Evolutionary conservation across 768 basidiomycete species (phyloP), one percentile per base, ranked within the genome.

Genomic region (Phanerodontia chrysosporium): DNA sequence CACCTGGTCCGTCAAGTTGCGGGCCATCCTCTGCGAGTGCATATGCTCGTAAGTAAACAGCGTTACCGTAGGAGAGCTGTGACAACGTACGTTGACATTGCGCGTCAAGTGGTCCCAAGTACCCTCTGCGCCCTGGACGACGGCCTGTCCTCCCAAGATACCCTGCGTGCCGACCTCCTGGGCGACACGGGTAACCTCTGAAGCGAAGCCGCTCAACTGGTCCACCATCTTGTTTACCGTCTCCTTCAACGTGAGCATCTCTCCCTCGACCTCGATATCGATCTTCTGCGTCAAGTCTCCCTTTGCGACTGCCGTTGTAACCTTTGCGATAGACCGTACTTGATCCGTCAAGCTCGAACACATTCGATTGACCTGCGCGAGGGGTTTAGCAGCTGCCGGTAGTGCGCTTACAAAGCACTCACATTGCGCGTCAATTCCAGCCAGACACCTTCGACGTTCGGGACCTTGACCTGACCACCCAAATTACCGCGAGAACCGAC

Each of bases 151-250:
- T 60, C 95, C 93, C 64, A 95, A 76, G 46, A 92, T 92, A 68
- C 90, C 93, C 66, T 94, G 87, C 2, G 93, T 94, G 24, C 93
- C 93, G 66, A 95, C 92, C 65, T 95, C 92, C 69, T 91, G 73
- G 1, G 93, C 92, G 49, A 96, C 89, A 62, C 90, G 80, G 5
- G 86, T 90, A 28, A 90, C 74, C 78, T 95, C 92, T 2, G 83
- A 84, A 14, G 92, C 90, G 68, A 95, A 95, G 4, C 89, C 90
- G 64, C 89, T 86, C 63, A 95, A 72, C 57, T 90, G 89, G 70
- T 92, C 92, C 70, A 95, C 92, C 94, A 97, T 97, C n/a, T 87
- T 88, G 67, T 95, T 95, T 63, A 93, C 90, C 12, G 90, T 92
- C 22, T 82, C 76, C 69, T 90, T 91, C 73, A 92, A 78, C 16